Base-by-base conservation (phyloP, 2,329 filamentous ascomycete genomes). In the Exophiala phaeomuriformis region DNA sequence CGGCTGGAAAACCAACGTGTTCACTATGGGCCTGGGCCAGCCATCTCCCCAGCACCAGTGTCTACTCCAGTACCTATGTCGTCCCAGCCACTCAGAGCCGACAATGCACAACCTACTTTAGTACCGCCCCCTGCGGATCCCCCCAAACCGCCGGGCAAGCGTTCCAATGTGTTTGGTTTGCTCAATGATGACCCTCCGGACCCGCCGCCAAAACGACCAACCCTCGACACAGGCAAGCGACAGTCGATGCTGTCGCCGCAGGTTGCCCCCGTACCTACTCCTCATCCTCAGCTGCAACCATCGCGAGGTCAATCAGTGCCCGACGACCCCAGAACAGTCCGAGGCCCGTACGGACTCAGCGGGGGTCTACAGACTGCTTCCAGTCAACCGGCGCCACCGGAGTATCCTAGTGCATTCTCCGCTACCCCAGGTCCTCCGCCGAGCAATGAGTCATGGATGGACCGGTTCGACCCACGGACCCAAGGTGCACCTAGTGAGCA, bases 81-180 rank as follows among this genome's bases (percentile, higher is more conserved):
- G 12, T 61, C 63, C 46, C 59, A 57, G 10, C 55, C 51, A 28
- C 36, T 51, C 7, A 46, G 47, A 42, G 30, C 51, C 12, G 56
- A 61, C 31, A 46, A 54, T 5, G 51, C 57, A 44, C 53, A 55
- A 12, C 47, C 57, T 40, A 33, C 51, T 9, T 48, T 49, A 12
- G 43, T 52, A 30, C 53, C 60, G 31, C 50, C 56, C 32, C 47
- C 54, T 12, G 48, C 33, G 33, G 58, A 63, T n/a, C 50, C 55
- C 39, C 51, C 58, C 19, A 62, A 62, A 39, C 58, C 61, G 45
- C 72, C 72, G 28, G 71, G 70, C 1, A 77, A 76, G 60, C 69
- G 72, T 37, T 76, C 73, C 1, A 76, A 75, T 58, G 75, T 77
- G 43, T 73, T 75, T 67, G 73, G 66, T 53, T 71, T 77, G 39